phyloP scores from a whole-genome alignment of 1,139 yeast species.

The Ogataea hybrid region DNA sequence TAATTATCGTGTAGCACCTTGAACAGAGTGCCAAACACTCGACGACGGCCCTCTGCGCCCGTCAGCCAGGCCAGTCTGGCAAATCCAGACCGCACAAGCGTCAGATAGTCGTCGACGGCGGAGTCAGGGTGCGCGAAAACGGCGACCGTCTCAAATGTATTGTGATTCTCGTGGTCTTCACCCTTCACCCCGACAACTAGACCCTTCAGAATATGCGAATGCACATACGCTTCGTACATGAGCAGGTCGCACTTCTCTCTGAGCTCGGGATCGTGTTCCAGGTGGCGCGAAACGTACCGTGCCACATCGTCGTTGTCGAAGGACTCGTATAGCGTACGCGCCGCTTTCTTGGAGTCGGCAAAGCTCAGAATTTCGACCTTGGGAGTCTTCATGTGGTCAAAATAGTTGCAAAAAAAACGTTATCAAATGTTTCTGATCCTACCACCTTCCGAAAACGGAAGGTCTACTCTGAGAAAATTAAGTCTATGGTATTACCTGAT shows the following conservation, averaged over 20 bases:
- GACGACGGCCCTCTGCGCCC: slow-evolving; percentile 51
- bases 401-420: neutral
- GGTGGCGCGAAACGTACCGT: slow-evolving; percentile 43
- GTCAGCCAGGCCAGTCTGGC: slow-evolving; percentile 50
- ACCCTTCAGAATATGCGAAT: slow-evolving; percentile 58
- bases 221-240: slow-evolving; percentile 55
- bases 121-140: slow-evolving; percentile 60
- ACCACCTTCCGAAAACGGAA: slow-evolving; percentile 7
- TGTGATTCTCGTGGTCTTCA: slow-evolving; percentile 30
- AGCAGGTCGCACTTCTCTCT: slow-evolving; percentile 43
- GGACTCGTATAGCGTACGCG: slow-evolving; percentile 48
- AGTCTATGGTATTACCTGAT: slow-evolving; percentile 11
- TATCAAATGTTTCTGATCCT: slow-evolving; percentile 1
- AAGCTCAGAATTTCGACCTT: slow-evolving; percentile 35
- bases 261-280: slow-evolving; percentile 37
- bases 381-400: slow-evolving; percentile 14
- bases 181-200: slow-evolving; percentile 46
- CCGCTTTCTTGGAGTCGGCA: slow-evolving; percentile 54
- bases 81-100: slow-evolving; percentile 57
- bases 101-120: slow-evolving; percentile 44
- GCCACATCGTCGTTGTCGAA: slow-evolving; percentile 55
- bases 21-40: slow-evolving; percentile 56
- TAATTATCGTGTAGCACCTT: slow-evolving; percentile 53
- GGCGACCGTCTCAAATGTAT: slow-evolving; percentile 59
- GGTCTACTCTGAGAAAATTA: slow-evolving; percentile 5